phyloP scores from a whole-genome alignment of 495 filamentous ascomycete genomes.

The Penicillium paxilli region DNA sequence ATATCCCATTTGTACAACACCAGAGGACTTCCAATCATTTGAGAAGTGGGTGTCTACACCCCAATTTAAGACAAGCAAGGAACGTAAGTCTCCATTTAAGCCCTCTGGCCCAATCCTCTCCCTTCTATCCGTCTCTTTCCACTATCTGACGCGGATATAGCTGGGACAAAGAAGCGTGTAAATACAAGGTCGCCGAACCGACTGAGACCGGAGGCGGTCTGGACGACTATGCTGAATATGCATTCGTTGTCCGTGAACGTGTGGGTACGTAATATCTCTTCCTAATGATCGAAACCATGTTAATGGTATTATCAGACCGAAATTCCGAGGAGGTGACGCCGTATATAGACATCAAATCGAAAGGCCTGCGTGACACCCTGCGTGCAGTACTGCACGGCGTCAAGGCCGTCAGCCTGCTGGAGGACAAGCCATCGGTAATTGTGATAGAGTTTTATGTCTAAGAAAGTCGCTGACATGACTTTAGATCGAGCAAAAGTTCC shows the following conservation, averaged over 20 bases:
- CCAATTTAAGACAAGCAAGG: slow-evolving; percentile 20
- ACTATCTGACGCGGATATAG: slow-evolving; percentile 18
- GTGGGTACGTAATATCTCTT: slow-evolving; percentile 20
- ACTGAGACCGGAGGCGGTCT: slow-evolving; percentile 12
- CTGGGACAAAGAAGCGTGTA: slow-evolving; percentile 27
- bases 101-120: no score
- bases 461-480: slow-evolving; percentile 13
- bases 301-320: slow-evolving; percentile 18
- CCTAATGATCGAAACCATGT: not conserved
- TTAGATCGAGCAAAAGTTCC: slow-evolving; percentile 31
- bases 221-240: slow-evolving; percentile 24
- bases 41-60: slow-evolving; percentile 21
- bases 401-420: slow-evolving; percentile 31
- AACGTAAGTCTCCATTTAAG: slow-evolving; percentile 15
- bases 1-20: slow-evolving; percentile 22
- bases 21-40: slow-evolving; percentile 26
- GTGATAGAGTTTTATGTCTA: slow-evolving; percentile 9
- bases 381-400: slow-evolving; percentile 27
- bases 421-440: slow-evolving; percentile 23
- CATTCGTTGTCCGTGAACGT: slow-evolving; percentile 26
- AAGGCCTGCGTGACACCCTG: slow-evolving; percentile 32
- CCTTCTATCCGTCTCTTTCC: slow-evolving; percentile 6
- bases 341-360: slow-evolving; percentile 30
- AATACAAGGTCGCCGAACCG: slow-evolving; percentile 23
- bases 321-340: slow-evolving; percentile 21